Evolutionary conservation across 2,329 filamentous ascomycete species (phyloP).

Genomic region (Colletotrichum sansevieriae): DNA sequence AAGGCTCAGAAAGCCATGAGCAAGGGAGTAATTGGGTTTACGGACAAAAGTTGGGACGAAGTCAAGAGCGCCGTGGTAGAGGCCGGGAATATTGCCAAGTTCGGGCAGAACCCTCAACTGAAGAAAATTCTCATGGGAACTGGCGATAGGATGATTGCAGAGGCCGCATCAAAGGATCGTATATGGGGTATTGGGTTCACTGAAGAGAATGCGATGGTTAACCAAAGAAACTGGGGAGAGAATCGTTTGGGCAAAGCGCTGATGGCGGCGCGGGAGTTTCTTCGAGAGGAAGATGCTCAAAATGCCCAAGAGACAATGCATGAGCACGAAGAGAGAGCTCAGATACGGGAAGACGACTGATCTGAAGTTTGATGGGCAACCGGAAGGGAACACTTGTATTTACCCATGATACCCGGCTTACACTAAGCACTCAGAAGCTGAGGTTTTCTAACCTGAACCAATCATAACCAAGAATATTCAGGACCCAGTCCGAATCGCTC

Average conservation of each 20-base stretch:
- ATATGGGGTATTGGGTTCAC: conserved; percentile 53
- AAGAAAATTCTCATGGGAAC: conserved; percentile 49
- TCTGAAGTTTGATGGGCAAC: too few species aligned
- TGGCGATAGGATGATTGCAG: conserved; percentile 48
- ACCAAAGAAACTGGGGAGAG: conserved; percentile 48
- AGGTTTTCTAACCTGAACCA: background rate
- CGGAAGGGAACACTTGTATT: background rate
- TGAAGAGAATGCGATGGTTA: conserved; percentile 47
- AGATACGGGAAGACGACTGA: too few species aligned
- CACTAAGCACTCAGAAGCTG: too few species aligned
- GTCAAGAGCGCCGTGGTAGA: conserved; percentile 50
- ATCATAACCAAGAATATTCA: background rate
- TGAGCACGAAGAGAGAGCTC: background rate
- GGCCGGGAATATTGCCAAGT: conserved; percentile 51
- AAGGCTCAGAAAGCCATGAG: conserved; percentile 49
- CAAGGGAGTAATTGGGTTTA: conserved; percentile 46
- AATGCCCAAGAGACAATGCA: too few species aligned
- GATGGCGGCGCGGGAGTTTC: conserved; percentile 46
- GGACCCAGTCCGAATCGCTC: background rate
- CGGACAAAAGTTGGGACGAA: conserved; percentile 48
- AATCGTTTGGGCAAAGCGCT: conserved; percentile 50
- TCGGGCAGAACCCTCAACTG: conserved; percentile 49
- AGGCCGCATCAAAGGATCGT: conserved; percentile 49
- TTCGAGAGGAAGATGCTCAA: conserved; percentile 29
- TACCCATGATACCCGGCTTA: background rate